These are phyloP conservation scores for Xylaria sp. DNA, from an alignment of 2,329 filamentous ascomycete species.

Conservation along the genomic window DNA sequence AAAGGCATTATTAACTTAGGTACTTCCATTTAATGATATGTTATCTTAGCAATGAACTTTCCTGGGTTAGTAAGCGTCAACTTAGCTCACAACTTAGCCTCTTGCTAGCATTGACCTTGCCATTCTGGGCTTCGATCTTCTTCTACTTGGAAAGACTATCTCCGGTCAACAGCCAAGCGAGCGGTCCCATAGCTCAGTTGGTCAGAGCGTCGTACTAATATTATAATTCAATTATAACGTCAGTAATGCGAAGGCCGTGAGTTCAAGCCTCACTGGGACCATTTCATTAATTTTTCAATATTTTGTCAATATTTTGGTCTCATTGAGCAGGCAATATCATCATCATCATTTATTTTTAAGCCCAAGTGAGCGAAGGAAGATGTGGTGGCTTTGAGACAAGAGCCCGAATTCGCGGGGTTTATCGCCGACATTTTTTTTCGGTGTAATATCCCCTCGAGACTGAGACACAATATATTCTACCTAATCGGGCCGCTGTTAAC, in stretches of 20 bases:
- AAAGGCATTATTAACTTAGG: not conserved
- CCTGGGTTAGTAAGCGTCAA: not conserved
- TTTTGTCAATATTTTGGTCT: not conserved
- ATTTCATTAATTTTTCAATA: constrained; percentile 1
- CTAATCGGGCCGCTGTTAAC: not conserved
- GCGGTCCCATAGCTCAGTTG: constrained; percentile 25
- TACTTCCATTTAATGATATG: not conserved
- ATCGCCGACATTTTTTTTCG: not conserved
- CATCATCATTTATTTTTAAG: not conserved
- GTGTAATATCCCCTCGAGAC: not conserved
- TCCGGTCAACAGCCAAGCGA: not conserved
- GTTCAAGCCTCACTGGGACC: constrained; percentile 28
- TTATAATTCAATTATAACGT: constrained; percentile 16
- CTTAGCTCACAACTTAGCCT: not conserved
- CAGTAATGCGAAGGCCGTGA: constrained; percentile 26
- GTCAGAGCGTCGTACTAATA: constrained; percentile 33
- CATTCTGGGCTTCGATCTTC: not conserved
- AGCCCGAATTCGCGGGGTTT: not conserved
- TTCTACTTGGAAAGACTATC: not conserved
- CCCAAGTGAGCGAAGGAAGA: not conserved
- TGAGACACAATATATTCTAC: not conserved
- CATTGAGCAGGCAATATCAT: not conserved
- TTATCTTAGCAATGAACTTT: not conserved
- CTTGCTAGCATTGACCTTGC: too few species aligned
- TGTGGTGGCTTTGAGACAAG: not conserved